Conservation (phyloP, 768 basidiomycete species). For the Strobilomyces confusus region DNA sequence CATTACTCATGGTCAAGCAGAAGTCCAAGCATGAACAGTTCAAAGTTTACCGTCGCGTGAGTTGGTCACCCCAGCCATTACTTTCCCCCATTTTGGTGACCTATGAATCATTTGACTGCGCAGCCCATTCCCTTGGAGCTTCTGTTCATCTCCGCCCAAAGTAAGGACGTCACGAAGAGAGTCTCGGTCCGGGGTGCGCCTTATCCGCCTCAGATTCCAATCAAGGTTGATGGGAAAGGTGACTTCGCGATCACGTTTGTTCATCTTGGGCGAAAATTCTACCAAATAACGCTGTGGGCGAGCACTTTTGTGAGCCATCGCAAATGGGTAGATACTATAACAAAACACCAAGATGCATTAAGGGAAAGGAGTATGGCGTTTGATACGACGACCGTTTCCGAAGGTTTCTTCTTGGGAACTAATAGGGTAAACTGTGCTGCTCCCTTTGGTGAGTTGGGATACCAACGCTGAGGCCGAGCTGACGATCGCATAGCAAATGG, state of each 20-base stretch:
- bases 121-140: conserved; percentile 97
- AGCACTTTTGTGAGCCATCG: conserved; percentile 77
- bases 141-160: conserved; percentile 70
- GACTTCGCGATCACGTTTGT: conserved; percentile 92
- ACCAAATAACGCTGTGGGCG: conserved; percentile 90
- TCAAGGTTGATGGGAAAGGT: conserved; percentile 65
- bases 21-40: conserved; percentile 90
- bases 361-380: conserved; percentile 83
- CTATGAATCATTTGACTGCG: neutral
- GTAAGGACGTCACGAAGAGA: conserved; percentile 42
- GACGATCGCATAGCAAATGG: conserved; percentile 57
- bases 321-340: conserved; percentile 93
- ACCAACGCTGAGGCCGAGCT: neutral
- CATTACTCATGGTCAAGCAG: conserved; percentile 90
- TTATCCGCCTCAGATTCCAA: conserved; percentile 45
- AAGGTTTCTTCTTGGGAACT: conserved; percentile 80
- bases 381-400: conserved; percentile 78
- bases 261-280: conserved; percentile 89
- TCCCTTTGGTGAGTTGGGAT: conserved; percentile 65
- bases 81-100: conserved; percentile 8
- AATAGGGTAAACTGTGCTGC: conserved; percentile 94
- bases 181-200: conserved; percentile 38
- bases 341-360: conserved; percentile 83
- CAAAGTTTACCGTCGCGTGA: conserved; percentile 89
- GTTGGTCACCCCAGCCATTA: conserved; percentile 23